phyloP scores from a whole-genome alignment of 1,284 basidiomycete species.

The Volvariella surrecta region DNA sequence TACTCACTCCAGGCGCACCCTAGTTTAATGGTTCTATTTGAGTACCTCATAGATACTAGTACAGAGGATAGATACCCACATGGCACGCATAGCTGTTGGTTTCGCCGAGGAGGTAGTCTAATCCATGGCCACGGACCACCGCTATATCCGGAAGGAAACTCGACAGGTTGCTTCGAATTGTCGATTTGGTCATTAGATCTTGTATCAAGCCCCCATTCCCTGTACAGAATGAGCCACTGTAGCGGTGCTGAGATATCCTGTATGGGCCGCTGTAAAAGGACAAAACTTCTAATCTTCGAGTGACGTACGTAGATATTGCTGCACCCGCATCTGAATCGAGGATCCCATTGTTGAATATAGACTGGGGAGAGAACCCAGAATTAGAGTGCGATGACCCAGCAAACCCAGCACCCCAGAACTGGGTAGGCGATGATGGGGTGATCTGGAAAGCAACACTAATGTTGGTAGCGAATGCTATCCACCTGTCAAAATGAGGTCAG shows the following conservation, averaged over 20 bases:
- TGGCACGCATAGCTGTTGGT: slow-evolving; percentile 45
- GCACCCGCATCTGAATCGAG: slow-evolving; percentile 28
- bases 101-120: slow-evolving; percentile 56
- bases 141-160: slow-evolving; percentile 40
- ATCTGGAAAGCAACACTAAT: slow-evolving; percentile 21
- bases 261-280: slow-evolving; percentile 4
- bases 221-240: slow-evolving; percentile 48
- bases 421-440: slow-evolving; percentile 26
- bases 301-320: slow-evolving; percentile 30
- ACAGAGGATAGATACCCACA: slow-evolving; percentile 17
- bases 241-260: slow-evolving; percentile 57
- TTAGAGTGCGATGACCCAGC: slow-evolving; percentile 35
- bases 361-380: slow-evolving; percentile 48
- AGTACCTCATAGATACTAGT: not conserved
- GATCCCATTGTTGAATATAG: slow-evolving; percentile 35
- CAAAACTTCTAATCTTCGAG: slow-evolving; percentile 3
- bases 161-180: slow-evolving; percentile 49
- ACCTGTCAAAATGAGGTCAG: slow-evolving; percentile 18
- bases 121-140: slow-evolving; percentile 33
- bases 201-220: slow-evolving; percentile 40
- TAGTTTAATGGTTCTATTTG: slow-evolving; percentile 17
- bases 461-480: slow-evolving; percentile 26
- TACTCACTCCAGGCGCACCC: slow-evolving; percentile 61
- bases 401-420: slow-evolving; percentile 47
- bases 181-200: slow-evolving; percentile 53